phyloP scores from a whole-genome alignment of 2,329 filamentous ascomycete species.

The Pyrenophora teres region DNA sequence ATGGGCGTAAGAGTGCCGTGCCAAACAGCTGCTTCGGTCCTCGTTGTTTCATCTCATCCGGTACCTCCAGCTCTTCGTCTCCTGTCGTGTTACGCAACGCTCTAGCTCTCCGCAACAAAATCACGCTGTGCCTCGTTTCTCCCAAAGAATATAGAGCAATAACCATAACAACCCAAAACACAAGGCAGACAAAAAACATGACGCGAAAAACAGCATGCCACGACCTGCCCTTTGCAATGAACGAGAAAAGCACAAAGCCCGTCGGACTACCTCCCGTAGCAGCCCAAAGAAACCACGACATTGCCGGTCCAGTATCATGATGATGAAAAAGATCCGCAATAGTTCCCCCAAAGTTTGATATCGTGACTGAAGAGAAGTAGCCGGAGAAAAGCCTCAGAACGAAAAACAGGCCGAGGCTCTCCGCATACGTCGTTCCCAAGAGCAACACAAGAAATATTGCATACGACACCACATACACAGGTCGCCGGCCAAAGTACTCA shows the following conservation, averaged over 20 bases:
- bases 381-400: conserved; percentile 53
- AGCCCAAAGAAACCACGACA: conserved; percentile 54
- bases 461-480: conserved; percentile 52
- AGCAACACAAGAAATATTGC: conserved; percentile 52
- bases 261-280: conserved; percentile 54
- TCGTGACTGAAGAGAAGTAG: conserved; percentile 50
- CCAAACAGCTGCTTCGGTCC: conserved; percentile 48
- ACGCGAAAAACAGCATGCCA: conserved; percentile 55
- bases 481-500: conserved; percentile 51
- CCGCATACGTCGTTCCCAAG: conserved; percentile 51
- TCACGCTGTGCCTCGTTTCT: conserved; percentile 54
- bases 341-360: conserved; percentile 50
- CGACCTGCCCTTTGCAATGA: conserved; percentile 50
- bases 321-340: conserved; percentile 54
- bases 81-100: conserved; percentile 32
- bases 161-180: conserved; percentile 52
- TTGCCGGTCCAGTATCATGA: conserved; percentile 49
- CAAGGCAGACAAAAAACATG: conserved; percentile 52
- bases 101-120: conserved; percentile 47
- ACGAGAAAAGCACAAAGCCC: conserved; percentile 54
- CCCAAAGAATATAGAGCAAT: conserved; percentile 44
- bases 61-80: conserved; percentile 39
- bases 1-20: conserved; percentile 53
- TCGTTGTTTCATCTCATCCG: conserved; percentile 48
- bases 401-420: conserved; percentile 51